phyloP scores from a whole-genome alignment of 2,329 filamentous ascomycete species.

The Blastomyces gilchristii region DNA sequence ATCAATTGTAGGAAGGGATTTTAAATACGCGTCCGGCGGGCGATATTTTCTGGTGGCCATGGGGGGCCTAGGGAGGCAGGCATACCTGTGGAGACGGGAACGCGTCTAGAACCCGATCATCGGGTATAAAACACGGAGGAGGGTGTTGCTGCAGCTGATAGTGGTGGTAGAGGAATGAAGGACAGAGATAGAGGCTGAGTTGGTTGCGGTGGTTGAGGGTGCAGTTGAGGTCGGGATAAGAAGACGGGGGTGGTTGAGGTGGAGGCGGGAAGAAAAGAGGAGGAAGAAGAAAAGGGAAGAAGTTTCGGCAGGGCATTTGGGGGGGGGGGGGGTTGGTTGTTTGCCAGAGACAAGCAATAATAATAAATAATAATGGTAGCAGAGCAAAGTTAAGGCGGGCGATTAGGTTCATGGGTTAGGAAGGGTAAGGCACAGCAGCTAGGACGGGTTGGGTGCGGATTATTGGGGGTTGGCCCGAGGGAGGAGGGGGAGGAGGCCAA shows the following conservation, averaged over 20 bases:
- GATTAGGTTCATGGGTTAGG: too few species aligned
- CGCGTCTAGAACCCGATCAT: background rate
- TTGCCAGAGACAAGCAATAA: background rate
- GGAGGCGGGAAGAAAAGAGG: constrained; percentile 14
- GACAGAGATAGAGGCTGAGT: constrained; percentile 13
- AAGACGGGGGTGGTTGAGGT: constrained; percentile 4
- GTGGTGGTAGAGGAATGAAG: constrained; percentile 4
- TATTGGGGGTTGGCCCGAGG: background rate
- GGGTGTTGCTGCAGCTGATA: background rate
- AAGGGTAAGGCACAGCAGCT: background rate
- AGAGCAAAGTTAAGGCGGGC: background rate
- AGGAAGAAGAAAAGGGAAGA: constrained; percentile 27
- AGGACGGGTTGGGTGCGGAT: background rate
- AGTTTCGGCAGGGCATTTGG: constrained; percentile 9
- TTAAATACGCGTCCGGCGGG: constrained; percentile 1
- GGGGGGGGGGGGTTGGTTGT: constrained; percentile 23
- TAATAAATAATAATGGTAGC: too few species aligned
- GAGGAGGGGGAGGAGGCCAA: background rate
- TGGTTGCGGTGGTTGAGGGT: constrained; percentile 13
- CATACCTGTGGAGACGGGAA: background rate
- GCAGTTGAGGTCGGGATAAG: constrained; percentile 17
- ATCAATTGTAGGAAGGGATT: background rate
- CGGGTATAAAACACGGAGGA: background rate
- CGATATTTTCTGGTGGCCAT: background rate
- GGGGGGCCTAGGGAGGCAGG: background rate